Evolutionary conservation across 768 basidiomycete species (phyloP), one percentile per base, ranked within the genome.

Genomic region (Lentinula raphanica): DNA sequence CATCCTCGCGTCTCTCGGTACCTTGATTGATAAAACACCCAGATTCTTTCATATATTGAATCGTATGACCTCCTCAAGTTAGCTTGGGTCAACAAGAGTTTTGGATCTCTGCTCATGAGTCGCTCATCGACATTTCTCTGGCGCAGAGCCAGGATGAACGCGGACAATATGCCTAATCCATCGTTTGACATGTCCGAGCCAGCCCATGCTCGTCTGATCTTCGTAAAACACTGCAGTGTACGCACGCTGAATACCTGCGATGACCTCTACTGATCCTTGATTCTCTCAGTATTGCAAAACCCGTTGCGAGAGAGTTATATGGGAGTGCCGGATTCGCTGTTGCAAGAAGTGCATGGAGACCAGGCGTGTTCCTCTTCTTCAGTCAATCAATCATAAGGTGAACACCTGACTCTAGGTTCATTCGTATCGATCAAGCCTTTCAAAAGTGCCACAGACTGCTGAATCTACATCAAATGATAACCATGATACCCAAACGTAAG

Each of bases 11-110:
- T 27, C 23, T 13, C 25, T 28, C 19, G 1, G 17, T 25, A 5
- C 28, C 25, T 27, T 29, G n/a, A 13, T n/a, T n/a, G 8, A 17
- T 23, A 5, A 21, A 42, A 19, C 25, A 32, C 35, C 6, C 44
- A 76, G 74, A 71, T 77, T 40, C 66, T 74, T 31, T 62, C 61
- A 25, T 67, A 68, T 35, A 48, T 77, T 13, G 49, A 56, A 21
- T 70, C 75, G 6, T 23, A 62, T 2, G 73, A 73, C 56, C 65
- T 76, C 13, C 62, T 77, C 12, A 63, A 59, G 19, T 65, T 77
- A 17, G 64, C 71, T 15, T 67, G 74, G 17, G 71, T 69, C 11
- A 69, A 67, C 17, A 71, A 69, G 54, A 21, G 56, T 4, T 64
- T 75, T 49, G 68, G 72, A 31, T 46, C 31, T 3, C 63, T 72